Evolutionary conservation across 192 early-diverging fungal genomes (phyloP).

Genomic region (Dispira parvispora): DNA sequence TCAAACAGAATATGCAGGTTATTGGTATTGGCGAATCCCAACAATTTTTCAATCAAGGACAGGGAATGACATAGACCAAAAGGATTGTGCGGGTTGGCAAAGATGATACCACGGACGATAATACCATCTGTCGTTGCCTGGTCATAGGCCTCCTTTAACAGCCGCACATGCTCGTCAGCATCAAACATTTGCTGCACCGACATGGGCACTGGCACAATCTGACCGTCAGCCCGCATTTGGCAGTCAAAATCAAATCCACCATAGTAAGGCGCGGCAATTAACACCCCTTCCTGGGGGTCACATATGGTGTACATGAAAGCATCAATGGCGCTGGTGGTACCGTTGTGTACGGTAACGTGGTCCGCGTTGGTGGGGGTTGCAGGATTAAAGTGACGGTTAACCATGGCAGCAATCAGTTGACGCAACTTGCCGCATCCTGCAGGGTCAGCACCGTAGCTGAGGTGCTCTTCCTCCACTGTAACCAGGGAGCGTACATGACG

Average conservation of each 20-base stretch:
- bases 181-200: conserved; percentile 13
- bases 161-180: conserved; percentile 19
- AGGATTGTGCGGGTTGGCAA: conserved; percentile 64
- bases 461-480: conserved; percentile 9
- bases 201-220: conserved; percentile 30
- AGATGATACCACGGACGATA: conserved; percentile 34
- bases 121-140: conserved; percentile 26
- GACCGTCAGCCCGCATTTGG: conserved; percentile 27
- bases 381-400: conserved; percentile 48
- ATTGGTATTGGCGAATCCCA: conserved; percentile 44
- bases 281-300: conserved; percentile 52
- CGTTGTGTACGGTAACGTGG: conserved; percentile 44
- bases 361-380: conserved; percentile 21
- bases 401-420: conserved; percentile 32
- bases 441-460: conserved; percentile 24
- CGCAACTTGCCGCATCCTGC: conserved; percentile 41
- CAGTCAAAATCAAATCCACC: conserved; percentile 54
- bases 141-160: conserved; percentile 31
- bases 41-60: conserved; percentile 29
- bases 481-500: not conserved
- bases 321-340: conserved; percentile 46
- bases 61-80: conserved; percentile 36
- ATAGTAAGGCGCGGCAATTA: conserved; percentile 64
- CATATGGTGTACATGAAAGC: conserved; percentile 41
- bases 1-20: conserved; percentile 53